These are phyloP conservation scores for Rhexocercosporidium sp. DNA, from an alignment of 2,329 filamentous ascomycete genomes.

Conservation along the genomic window DNA sequence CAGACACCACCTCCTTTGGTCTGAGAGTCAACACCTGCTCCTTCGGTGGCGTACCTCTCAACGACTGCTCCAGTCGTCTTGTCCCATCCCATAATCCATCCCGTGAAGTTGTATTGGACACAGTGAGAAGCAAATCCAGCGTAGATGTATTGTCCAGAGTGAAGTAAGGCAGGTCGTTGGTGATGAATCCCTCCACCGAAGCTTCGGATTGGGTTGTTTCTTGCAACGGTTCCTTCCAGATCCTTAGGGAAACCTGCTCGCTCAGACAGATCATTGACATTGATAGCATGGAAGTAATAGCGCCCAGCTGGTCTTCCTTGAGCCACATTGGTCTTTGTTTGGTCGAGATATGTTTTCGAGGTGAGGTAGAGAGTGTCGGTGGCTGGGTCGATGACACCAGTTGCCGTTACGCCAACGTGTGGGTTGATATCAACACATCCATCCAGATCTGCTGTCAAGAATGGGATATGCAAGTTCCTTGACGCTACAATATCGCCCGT, in stretches of 20 bases:
- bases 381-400: slow-evolving; percentile 55
- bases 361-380: slow-evolving; percentile 56
- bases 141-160: slow-evolving; percentile 53
- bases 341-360: slow-evolving; percentile 53
- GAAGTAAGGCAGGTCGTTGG: slow-evolving; percentile 52
- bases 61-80: slow-evolving; percentile 51
- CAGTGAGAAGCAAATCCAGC: slow-evolving; percentile 57
- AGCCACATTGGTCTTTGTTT: slow-evolving; percentile 41
- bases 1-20: slow-evolving; percentile 51
- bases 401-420: slow-evolving; percentile 53
- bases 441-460: slow-evolving; percentile 51
- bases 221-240: slow-evolving; percentile 49
- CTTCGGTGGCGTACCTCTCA: slow-evolving; percentile 51
- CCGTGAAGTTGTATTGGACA: slow-evolving; percentile 56
- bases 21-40: slow-evolving; percentile 47
- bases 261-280: slow-evolving; percentile 50
- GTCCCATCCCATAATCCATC: slow-evolving; percentile 55
- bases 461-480: slow-evolving; percentile 55
- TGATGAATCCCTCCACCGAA: slow-evolving; percentile 55
- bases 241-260: slow-evolving; percentile 49
- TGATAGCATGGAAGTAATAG: slow-evolving; percentile 52
- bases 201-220: slow-evolving; percentile 51
- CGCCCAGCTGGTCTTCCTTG: slow-evolving; percentile 50
- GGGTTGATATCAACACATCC: slow-evolving; percentile 55
- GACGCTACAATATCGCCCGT: slow-evolving; percentile 56